Evolutionary conservation across 2,329 filamentous ascomycete genomes (phyloP), one percentile per base, ranked within the genome.

Genomic region (Pyrenochaeta sp.): DNA sequence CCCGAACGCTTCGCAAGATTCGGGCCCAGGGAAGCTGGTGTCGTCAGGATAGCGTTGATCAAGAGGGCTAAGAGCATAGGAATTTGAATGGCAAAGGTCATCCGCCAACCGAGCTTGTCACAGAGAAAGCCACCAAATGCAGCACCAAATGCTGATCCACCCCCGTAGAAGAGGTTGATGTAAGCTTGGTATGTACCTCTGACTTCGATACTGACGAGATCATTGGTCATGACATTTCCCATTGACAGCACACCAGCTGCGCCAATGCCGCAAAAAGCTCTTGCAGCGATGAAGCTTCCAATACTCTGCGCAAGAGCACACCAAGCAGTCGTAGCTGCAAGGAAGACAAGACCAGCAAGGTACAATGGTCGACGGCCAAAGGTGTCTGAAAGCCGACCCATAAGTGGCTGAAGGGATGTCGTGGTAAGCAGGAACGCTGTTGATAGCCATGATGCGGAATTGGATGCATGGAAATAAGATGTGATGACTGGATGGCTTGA

Each of bases 401-500:
- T 85, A 1, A 94, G 77, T 0, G 91, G 90, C 74, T 92, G 88
- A 51, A 91, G 88, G 20, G 88, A 86, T 1, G 90, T 92, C 3
- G 86, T 90, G 0, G 90, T 92, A 32, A 95, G 81, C 31, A 94
- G 76, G 60, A 92, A 94, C 0, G 89, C 86, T 0, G 90, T 94
- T 1, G 90, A 92, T 4, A 94, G 81, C 91, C 91, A 95, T 1
- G 90, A 92, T 2, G 91, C 91, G 41, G 86, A 86, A 72, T 94
- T 92, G 29, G 90, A 90, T 43, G 89, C 85, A 56, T 87, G 79
- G 74, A 94, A 94, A 72, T 93, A 87, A 0, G 89, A 92, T 0
- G 90, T 92, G 56, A 94, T 92, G 51, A 91, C 89, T 0, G 90
- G 90, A 72, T 95, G 90, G 36, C 84, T 88, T 2, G 89, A 91